phyloP scores from a whole-genome alignment of 1,284 basidiomycete species.

The Coniophora puteana region DNA sequence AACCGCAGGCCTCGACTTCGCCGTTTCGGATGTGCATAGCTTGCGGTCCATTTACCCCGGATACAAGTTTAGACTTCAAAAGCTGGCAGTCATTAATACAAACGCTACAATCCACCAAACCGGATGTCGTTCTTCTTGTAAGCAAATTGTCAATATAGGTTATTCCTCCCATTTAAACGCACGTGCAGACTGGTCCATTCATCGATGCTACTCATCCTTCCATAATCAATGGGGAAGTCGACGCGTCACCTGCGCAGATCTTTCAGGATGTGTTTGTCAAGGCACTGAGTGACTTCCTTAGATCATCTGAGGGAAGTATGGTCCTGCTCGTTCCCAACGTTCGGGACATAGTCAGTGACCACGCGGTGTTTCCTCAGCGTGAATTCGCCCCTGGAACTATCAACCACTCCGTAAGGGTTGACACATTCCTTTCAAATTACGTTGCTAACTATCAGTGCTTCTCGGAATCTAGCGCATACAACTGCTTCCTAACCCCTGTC shows the following conservation, averaged over 20 bases:
- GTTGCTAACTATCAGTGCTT: conserved; percentile 3
- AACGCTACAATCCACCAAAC: conserved; percentile 55
- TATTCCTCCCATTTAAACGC: conserved; percentile 4
- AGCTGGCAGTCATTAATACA: conserved; percentile 64
- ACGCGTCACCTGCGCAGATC: conserved; percentile 60
- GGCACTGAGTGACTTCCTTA: conserved; percentile 58
- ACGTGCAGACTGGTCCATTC: conserved; percentile 82
- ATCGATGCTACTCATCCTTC: conserved; percentile 74
- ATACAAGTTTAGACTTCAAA: conserved; percentile 73
- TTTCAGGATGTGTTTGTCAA: conserved; percentile 68
- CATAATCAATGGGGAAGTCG: conserved; percentile 70
- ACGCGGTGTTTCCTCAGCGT: conserved; percentile 87
- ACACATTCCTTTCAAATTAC: conserved; percentile 1
- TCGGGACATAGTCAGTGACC: conserved; percentile 75
- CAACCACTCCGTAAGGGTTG: conserved; percentile 42
- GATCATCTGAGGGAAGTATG: conserved; percentile 62
- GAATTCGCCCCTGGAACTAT: conserved; percentile 51
- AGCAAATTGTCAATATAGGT: conserved; percentile 21
- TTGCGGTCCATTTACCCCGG: conserved; percentile 80
- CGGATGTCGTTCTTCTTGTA: conserved; percentile 80
- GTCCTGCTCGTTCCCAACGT: conserved; percentile 81
- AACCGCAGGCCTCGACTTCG: conserved; percentile 33
- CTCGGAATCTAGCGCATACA: conserved; percentile 56
- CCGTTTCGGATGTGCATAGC: conserved; percentile 67
- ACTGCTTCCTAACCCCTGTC: conserved; percentile 83